A percentile compares a stretch with the other conserved stretches of the same genome.
phyloP scores from a whole-genome alignment of 192 early-diverging fungal species.

The Mortierella antarctica region DNA sequence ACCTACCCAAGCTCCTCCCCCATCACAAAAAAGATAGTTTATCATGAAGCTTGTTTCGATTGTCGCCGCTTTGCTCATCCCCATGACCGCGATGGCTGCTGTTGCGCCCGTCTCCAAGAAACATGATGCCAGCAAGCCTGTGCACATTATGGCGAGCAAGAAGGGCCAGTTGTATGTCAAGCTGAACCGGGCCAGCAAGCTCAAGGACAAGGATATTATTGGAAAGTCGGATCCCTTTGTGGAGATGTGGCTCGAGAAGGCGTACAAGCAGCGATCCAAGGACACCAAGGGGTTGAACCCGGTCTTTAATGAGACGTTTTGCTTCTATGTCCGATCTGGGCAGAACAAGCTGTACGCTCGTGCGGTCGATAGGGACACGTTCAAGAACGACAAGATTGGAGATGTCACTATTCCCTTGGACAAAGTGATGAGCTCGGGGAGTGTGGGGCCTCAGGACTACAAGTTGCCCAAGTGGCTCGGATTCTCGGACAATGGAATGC shows the following conservation, averaged over 20 bases:
- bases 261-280: conserved; percentile 37
- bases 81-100: too few species aligned
- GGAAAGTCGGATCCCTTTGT: conserved; percentile 31
- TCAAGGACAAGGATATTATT: conserved; percentile 23
- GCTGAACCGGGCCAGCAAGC: conserved; percentile 26
- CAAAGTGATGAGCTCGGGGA: conserved; percentile 36
- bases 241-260: conserved; percentile 46
- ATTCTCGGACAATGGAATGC: conserved; percentile 29
- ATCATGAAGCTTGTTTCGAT: too few species aligned
- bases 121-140: too few species aligned
- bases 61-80: too few species aligned
- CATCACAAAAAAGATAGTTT: too few species aligned
- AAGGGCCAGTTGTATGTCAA: conserved; percentile 33
- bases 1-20: too few species aligned
- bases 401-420: conserved; percentile 28
- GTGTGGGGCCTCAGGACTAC: conserved; percentile 28
- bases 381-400: conserved; percentile 53
- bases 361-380: conserved; percentile 47
- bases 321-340: conserved; percentile 32
- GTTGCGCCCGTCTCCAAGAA: too few species aligned
- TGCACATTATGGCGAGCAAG: background rate
- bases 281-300: conserved; percentile 26
- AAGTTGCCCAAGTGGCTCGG: conserved; percentile 52
- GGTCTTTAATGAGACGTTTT: conserved; percentile 27
- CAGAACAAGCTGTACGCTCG: conserved; percentile 49